phyloP scores from a whole-genome alignment of 345 rosid genomes.

The Anacardium occidentale region DNA sequence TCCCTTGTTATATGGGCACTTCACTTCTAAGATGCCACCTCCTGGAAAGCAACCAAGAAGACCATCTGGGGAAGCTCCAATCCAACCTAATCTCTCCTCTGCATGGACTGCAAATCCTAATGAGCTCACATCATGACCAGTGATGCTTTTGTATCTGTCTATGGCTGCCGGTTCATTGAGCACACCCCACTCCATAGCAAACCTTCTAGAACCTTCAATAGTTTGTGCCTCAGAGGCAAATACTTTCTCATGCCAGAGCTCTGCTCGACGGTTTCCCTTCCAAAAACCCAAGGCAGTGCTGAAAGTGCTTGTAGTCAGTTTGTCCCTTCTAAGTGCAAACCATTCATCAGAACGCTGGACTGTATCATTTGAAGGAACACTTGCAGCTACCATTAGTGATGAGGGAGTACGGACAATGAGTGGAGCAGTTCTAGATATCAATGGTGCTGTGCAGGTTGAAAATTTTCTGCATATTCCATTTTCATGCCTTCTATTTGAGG shows the following conservation, averaged over 20 bases:
- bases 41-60: conserved; percentile 57
- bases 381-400: conserved; percentile 40
- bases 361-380: conserved; percentile 45
- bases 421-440: conserved; percentile 28
- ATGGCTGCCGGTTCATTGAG: conserved; percentile 72
- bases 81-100: conserved; percentile 55
- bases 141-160: conserved; percentile 65
- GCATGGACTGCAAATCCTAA: conserved; percentile 80
- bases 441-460: conserved; percentile 29
- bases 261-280: conserved; percentile 73
- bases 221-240: conserved; percentile 42
- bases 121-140: conserved; percentile 65
- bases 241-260: conserved; percentile 94
- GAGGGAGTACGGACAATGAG: conserved; percentile 38
- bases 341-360: conserved; percentile 94
- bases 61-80: conserved; percentile 97
- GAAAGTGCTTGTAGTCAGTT: conserved; percentile 89
- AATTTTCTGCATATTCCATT: conserved; percentile 28
- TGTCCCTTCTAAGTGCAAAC: conserved; percentile 79
- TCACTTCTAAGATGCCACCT: conserved; percentile 85
- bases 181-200: conserved; percentile 88
- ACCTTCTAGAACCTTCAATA: conserved; percentile 33
- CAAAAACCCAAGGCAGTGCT: conserved; percentile 92
- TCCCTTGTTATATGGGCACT: conserved; percentile 95
- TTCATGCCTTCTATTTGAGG: conserved; percentile 24